Percentiles rank a stretch among this genome's conserved stretches.
Conservation (phyloP, 2,329 filamentous ascomycete species). For the Calonectria pseudoturangicola region DNA sequence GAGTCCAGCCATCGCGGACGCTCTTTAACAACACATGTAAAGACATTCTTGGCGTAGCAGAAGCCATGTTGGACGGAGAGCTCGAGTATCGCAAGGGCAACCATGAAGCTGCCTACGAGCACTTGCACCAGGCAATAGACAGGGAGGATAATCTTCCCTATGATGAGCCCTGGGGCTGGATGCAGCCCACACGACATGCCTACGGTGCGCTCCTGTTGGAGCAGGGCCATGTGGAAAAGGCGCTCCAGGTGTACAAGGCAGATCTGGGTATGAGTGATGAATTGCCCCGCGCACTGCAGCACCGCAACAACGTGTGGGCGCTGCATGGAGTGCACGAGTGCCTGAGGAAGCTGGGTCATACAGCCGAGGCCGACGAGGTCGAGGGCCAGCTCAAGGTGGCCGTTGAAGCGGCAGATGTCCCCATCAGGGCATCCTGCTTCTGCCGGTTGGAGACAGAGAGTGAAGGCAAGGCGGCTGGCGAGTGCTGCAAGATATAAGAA, state of each 20-base stretch:
- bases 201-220: slow-evolving; percentile 82
- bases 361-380: slow-evolving; percentile 57
- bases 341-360: slow-evolving; percentile 69
- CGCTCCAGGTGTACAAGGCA: slow-evolving; percentile 74
- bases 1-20: slow-evolving; percentile 76
- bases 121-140: slow-evolving; percentile 73
- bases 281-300: slow-evolving; percentile 78
- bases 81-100: slow-evolving; percentile 80
- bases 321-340: slow-evolving; percentile 85
- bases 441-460: slow-evolving; percentile 25
- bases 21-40: slow-evolving; percentile 62
- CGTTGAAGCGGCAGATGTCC: slow-evolving; percentile 18
- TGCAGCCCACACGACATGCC: slow-evolving; percentile 83
- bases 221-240: slow-evolving; percentile 74
- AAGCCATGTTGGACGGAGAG: slow-evolving; percentile 83
- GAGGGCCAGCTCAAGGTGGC: slow-evolving; percentile 15
- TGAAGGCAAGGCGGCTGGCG: neutral
- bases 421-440: slow-evolving; percentile 32
- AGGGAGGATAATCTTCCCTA: slow-evolving; percentile 79
- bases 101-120: slow-evolving; percentile 74
- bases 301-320: slow-evolving; percentile 85
- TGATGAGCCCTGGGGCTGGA: slow-evolving; percentile 87
- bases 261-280: slow-evolving; percentile 76
- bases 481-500: slow-evolving; percentile 25
- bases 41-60: slow-evolving; percentile 77